Evolutionary conservation across 352 stramenopile species (phyloP).

Genomic region (Phytophthora agathidicida): DNA sequence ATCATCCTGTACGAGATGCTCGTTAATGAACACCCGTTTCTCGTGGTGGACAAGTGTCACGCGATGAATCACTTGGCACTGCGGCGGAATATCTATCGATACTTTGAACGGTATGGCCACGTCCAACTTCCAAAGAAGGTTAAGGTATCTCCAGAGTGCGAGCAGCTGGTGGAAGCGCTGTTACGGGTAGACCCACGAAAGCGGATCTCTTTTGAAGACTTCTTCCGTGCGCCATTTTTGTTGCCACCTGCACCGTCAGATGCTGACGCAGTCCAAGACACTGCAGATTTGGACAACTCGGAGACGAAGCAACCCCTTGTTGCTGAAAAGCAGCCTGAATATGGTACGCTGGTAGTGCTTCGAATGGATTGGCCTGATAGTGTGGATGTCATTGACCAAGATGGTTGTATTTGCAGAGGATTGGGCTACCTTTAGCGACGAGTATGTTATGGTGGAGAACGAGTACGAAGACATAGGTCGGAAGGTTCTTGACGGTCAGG

Average conservation of each 20-base stretch:
- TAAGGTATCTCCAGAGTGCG: constrained; percentile 65
- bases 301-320: constrained; percentile 72
- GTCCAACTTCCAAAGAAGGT: constrained; percentile 60
- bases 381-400: background rate
- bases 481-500: constrained; percentile 66
- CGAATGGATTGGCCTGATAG: too few relatives aligned
- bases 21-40: constrained; percentile 79
- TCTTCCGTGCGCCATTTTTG: constrained; percentile 73
- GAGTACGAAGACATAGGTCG: constrained; percentile 82
- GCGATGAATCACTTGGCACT: constrained; percentile 82
- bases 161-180: constrained; percentile 62
- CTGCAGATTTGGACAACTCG: constrained; percentile 42
- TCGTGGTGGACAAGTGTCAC: constrained; percentile 76
- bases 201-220: constrained; percentile 82
- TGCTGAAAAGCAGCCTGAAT: constrained; percentile 66
- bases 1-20: constrained; percentile 89
- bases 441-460: constrained; percentile 85
- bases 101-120: constrained; percentile 66
- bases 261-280: constrained; percentile 20
- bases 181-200: constrained; percentile 66
- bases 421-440: constrained; percentile 75
- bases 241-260: constrained; percentile 57
- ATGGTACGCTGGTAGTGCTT: constrained; percentile 39
- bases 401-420: constrained; percentile 42
- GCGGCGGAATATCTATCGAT: constrained; percentile 78